A percentile compares a stretch with the other conserved stretches of the same genome.
Evolutionary conservation across 1,284 basidiomycete genomes (phyloP).

Genomic region (Athelia psychrophila): DNA sequence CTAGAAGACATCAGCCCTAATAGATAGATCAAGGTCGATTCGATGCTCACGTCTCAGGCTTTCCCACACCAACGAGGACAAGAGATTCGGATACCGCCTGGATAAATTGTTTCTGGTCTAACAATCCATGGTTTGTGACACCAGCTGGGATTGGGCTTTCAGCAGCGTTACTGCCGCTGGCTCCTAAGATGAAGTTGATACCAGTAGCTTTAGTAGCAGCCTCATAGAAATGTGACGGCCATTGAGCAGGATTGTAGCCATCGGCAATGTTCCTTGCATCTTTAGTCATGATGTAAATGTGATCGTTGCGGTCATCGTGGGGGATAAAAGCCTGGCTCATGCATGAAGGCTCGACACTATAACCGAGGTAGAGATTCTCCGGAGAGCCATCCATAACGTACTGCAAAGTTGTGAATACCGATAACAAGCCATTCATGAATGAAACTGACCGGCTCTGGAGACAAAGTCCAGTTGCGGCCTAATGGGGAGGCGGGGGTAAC

Average conservation of each 20-base stretch:
- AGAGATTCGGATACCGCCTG: slow-evolving; percentile 8
- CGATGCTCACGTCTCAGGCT: slow-evolving; percentile 14
- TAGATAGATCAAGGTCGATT: slow-evolving; percentile 4
- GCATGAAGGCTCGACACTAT: slow-evolving; percentile 31
- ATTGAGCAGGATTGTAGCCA: slow-evolving; percentile 7
- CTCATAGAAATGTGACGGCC: slow-evolving; percentile 6
- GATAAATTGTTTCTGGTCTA: slow-evolving; percentile 12
- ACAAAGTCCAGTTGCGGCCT: slow-evolving; percentile 31
- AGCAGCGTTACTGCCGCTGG: slow-evolving; percentile 1
- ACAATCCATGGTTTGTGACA: slow-evolving; percentile 10
- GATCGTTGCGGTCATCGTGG: slow-evolving; percentile 19
- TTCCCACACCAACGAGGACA: slow-evolving; percentile 16
- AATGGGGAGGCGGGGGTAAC: slow-evolving; percentile 22
- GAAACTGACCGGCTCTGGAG: slow-evolving; percentile 19
- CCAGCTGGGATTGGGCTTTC: slow-evolving; percentile 5
- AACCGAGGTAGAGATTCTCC: slow-evolving; percentile 25
- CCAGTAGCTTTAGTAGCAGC: slow-evolving; percentile 6
- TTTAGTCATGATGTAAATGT: slow-evolving; percentile 32
- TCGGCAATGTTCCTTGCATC: slow-evolving; percentile 20
- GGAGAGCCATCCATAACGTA: too few relatives aligned
- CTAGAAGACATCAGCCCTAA: slow-evolving; percentile 11
- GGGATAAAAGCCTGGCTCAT: slow-evolving; percentile 19
- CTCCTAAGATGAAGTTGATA: slow-evolving; percentile 9
- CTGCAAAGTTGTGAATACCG: slow-evolving; percentile 13
- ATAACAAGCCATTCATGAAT: slow-evolving; percentile 18